Conservation (phyloP, 768 basidiomycete genomes). For the Russula lepida region DNA sequence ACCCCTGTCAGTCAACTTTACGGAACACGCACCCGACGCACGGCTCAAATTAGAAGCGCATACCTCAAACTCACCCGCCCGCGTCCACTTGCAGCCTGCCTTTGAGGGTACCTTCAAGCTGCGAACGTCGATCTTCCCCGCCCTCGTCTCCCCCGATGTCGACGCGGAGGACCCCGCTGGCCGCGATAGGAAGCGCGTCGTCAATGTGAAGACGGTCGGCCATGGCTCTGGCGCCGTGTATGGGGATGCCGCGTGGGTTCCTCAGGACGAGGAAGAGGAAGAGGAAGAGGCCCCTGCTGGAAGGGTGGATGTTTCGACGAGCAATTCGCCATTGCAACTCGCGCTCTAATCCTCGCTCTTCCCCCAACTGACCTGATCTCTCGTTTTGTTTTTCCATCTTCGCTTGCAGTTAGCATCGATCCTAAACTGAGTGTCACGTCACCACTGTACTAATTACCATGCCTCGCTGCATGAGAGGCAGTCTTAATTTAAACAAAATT, state of each 20-base stretch:
- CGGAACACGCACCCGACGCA: background rate
- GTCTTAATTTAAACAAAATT: background rate
- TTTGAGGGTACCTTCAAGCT: conserved; percentile 11
- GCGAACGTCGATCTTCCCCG: conserved; percentile 1
- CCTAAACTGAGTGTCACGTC: background rate
- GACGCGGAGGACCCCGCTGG: conserved; percentile 11
- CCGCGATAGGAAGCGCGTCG: conserved; percentile 5
- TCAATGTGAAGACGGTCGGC: conserved; percentile 4
- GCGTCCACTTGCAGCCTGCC: conserved; percentile 3
- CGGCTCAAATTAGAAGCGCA: background rate
- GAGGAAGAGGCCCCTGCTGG: background rate
- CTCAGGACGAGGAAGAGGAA: conserved; percentile 7
- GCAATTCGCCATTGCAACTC: background rate
- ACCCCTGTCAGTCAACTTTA: conserved; percentile 1
- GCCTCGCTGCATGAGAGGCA: background rate
- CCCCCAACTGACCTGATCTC: background rate
- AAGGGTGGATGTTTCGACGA: conserved; percentile 9
- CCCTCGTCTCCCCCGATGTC: background rate
- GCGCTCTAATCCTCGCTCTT: background rate
- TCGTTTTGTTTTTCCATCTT: background rate
- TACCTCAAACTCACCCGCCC: conserved; percentile 12
- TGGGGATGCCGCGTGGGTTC: conserved; percentile 1
- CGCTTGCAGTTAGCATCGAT: background rate
- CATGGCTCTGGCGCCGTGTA: background rate
- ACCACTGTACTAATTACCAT: background rate